Evolutionary conservation across 2,329 filamentous ascomycete genomes (phyloP), one percentile per base, ranked within the genome.

Genomic region (Hysterium pulicare): DNA sequence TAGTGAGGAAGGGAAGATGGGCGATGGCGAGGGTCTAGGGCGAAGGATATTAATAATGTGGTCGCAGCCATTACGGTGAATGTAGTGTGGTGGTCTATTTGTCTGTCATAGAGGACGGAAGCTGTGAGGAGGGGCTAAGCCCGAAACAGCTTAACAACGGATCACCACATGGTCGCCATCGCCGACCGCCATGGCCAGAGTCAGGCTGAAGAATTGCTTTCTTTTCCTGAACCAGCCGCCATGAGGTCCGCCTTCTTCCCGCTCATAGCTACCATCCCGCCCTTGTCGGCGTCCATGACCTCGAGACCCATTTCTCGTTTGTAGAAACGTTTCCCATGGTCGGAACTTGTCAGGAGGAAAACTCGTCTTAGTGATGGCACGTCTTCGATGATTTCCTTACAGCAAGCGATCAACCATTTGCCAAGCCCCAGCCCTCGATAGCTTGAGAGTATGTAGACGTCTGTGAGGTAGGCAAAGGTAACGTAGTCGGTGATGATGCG

Each of bases 401-500:
- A 64, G 51, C 77, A 81, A 4, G 70, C 62, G 60, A 86, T 76
- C 57, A 87, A 65, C 81, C 82, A 87, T 33, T 70, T 75, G 3
- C 80, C 84, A 1, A 88, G 69, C 0, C 84, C 83, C 8, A 72
- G 69, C 4, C 77, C 74, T 57, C 84, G 82, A 53, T 81, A 78
- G 30, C 75, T 71, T 0, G 76, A 70, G 2, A 79, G 60, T 17
- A 87, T 70, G 60, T 84, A 87, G 16, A 87, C 79, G 55, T 87
- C 84, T 20, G 83, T 84, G 30, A 85, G 65, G 53, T 86, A 89
- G 24, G 77, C 82, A 52, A 87, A 80, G 0, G 83, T 84, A 35
- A 81, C 74, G 54, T 78, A 76, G 63, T 89, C 86, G 7, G 84
- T 89, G 39, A 88, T 69, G n/a, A 86, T 62, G 24, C 85, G 73